These are phyloP conservation scores for Circinella umbellata DNA, from an alignment of 371 early-diverging fungal genomes.

Conservation along the genomic window DNA sequence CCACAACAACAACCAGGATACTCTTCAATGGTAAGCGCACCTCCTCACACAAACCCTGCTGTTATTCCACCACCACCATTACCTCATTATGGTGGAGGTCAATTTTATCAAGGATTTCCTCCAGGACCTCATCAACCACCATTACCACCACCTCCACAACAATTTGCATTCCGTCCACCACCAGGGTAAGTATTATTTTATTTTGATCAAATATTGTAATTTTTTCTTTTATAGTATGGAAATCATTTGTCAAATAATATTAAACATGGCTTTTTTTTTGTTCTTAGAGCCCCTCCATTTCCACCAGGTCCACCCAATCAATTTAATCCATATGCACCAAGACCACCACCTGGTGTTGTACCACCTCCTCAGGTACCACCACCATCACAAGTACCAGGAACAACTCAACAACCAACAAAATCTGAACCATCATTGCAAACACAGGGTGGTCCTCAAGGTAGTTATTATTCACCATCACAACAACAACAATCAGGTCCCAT, in stretches of 20 bases:
- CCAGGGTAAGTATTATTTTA: conserved; percentile 19
- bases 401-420: conserved; percentile 3
- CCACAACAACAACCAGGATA: conserved; percentile 14
- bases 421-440: neutral
- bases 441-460: too few species aligned
- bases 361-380: conserved; percentile 8
- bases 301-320: conserved; percentile 18
- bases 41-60: neutral
- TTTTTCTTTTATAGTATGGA: neutral
- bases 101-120: conserved; percentile 34
- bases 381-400: conserved; percentile 1
- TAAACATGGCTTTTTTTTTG: neutral
- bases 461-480: neutral
- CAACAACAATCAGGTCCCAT: conserved; percentile 13
- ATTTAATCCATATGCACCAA: conserved; percentile 6
- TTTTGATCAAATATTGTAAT: too few species aligned
- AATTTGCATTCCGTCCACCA: conserved; percentile 19
- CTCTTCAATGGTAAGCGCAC: conserved; percentile 17
- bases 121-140: conserved; percentile 21
- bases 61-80: neutral
- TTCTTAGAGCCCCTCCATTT: conserved; percentile 13
- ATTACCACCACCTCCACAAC: conserved; percentile 19
- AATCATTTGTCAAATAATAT: neutral
- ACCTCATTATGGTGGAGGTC: conserved; percentile 28
- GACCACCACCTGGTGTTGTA: conserved; percentile 15